Evolutionary conservation across 306 rosid species (phyloP).

Genomic region (Acacia melanoxylon): DNA sequence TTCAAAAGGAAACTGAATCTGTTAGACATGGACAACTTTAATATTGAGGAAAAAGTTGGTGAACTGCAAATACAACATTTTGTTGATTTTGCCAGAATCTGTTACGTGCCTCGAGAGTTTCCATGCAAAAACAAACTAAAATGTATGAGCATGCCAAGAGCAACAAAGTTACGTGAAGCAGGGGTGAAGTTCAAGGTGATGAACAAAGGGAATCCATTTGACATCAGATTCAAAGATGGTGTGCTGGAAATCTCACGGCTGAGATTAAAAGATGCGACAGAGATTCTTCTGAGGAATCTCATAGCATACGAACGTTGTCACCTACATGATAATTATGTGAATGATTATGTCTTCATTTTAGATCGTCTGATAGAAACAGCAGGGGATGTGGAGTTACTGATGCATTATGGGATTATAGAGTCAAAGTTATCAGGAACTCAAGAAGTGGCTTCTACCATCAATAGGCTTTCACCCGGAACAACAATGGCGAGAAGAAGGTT

Average conservation of each 20-base stretch:
- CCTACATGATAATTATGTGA: background rate
- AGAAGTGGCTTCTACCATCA: constrained; percentile 4
- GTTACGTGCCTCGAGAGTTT: background rate
- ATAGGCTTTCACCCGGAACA: constrained; percentile 7
- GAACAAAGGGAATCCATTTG: constrained; percentile 3
- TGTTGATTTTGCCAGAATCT: background rate
- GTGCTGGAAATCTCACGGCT: constrained; percentile 25
- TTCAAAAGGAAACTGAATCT: background rate
- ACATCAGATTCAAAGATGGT: constrained; percentile 24
- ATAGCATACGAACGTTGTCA: constrained; percentile 39
- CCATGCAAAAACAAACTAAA: background rate
- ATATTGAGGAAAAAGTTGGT: background rate
- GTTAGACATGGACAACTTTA: constrained; percentile 13
- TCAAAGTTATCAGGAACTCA: background rate
- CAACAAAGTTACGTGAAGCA: constrained; percentile 28
- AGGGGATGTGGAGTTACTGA: constrained; percentile 34
- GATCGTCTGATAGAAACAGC: constrained; percentile 22
- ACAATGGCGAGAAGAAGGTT: background rate
- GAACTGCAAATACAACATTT: background rate
- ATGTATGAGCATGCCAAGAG: background rate
- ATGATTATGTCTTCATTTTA: constrained; percentile 30
- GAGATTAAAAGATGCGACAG: background rate
- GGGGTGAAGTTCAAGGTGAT: constrained; percentile 30
- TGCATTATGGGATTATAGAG: constrained; percentile 29
- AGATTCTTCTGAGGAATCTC: constrained; percentile 18